Evolutionary conservation across 2,329 filamentous ascomycete species (phyloP).

Genomic region (Lecanicillium sp.): DNA sequence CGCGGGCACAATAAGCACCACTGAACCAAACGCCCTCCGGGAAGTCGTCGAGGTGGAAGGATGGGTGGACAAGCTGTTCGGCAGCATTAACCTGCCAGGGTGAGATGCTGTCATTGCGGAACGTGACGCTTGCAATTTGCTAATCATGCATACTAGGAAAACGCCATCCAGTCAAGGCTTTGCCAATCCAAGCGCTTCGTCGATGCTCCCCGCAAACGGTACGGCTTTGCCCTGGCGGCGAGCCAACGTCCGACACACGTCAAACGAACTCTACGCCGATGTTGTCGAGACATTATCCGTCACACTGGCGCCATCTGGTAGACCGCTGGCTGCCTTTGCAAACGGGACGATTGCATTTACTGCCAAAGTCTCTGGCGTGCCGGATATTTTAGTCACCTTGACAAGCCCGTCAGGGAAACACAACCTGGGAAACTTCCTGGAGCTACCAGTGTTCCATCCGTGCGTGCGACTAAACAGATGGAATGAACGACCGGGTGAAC

Average conservation of each 20-base stretch:
- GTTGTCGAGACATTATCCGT: constrained; percentile 85
- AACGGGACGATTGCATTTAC: constrained; percentile 94
- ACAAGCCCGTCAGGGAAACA: constrained; percentile 76
- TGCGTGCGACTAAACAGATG: constrained; percentile 87
- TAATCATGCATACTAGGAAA: constrained; percentile 29
- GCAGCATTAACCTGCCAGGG: constrained; percentile 78
- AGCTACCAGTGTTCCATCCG: constrained; percentile 90
- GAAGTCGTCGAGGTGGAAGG: constrained; percentile 90
- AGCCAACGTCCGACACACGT: constrained; percentile 88
- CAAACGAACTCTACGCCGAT: constrained; percentile 95
- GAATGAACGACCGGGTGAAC: constrained; percentile 79
- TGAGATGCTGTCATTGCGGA: constrained; percentile 21
- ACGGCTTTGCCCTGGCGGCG: constrained; percentile 76
- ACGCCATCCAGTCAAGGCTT: constrained; percentile 28
- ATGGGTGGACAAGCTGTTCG: constrained; percentile 80
- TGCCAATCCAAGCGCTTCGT: constrained; percentile 29
- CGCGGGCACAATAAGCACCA: constrained; percentile 79
- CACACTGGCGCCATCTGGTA: constrained; percentile 82
- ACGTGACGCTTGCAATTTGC: background rate
- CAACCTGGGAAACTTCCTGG: constrained; percentile 65
- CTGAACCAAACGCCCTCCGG: constrained; percentile 84
- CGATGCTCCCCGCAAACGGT: constrained; percentile 36
- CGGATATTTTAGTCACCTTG: constrained; percentile 77
- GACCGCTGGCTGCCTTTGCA: constrained; percentile 77
- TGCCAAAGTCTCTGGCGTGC: constrained; percentile 87